Conservation (phyloP, 768 basidiomycete species). For the Mycena kentingensis region DNA sequence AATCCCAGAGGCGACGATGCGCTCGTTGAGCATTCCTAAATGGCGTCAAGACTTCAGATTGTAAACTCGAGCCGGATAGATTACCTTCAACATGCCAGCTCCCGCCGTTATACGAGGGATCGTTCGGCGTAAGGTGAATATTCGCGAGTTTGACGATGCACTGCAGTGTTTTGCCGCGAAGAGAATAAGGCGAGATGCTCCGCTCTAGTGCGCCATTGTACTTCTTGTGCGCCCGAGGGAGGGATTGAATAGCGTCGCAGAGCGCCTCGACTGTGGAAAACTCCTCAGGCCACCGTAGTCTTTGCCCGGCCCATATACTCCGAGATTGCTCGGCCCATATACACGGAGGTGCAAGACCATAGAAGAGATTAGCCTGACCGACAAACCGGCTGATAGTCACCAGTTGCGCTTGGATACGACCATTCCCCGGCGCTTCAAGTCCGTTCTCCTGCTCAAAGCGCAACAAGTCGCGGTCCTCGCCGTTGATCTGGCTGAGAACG, state of each 20-base stretch:
- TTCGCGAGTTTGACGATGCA: conserved; percentile 41
- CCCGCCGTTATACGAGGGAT: conserved; percentile 31
- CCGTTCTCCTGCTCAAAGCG: conserved; percentile 2
- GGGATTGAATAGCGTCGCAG: conserved; percentile 2
- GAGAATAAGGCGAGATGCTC: conserved; percentile 11
- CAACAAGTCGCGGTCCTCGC: conserved; percentile 10
- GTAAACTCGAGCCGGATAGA: neutral
- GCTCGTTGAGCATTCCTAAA: conserved; percentile 24
- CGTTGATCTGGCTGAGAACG: conserved; percentile 25
- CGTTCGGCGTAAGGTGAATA: conserved; percentile 33
- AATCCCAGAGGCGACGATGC: conserved; percentile 22
- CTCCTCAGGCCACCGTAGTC: neutral
- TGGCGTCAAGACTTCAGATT: neutral
- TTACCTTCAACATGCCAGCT: conserved; percentile 37
- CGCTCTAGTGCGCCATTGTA: conserved; percentile 14
- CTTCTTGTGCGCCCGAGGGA: conserved; percentile 11
- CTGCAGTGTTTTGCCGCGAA: conserved; percentile 27
- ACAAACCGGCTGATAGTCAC: neutral
- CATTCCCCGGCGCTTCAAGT: conserved; percentile 12
- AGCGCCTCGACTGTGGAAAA: neutral
- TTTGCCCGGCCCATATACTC: neutral
- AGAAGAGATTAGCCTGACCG: neutral
- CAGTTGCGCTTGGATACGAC: conserved; percentile 8
- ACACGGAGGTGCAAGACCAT: conserved; percentile 4
- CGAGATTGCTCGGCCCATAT: conserved; percentile 8